Percentiles rank a stretch among this genome's conserved stretches.
Evolutionary conservation across 1,284 basidiomycete genomes (phyloP).

Genomic region (Cutaneotrichosporon dermatis): DNA sequence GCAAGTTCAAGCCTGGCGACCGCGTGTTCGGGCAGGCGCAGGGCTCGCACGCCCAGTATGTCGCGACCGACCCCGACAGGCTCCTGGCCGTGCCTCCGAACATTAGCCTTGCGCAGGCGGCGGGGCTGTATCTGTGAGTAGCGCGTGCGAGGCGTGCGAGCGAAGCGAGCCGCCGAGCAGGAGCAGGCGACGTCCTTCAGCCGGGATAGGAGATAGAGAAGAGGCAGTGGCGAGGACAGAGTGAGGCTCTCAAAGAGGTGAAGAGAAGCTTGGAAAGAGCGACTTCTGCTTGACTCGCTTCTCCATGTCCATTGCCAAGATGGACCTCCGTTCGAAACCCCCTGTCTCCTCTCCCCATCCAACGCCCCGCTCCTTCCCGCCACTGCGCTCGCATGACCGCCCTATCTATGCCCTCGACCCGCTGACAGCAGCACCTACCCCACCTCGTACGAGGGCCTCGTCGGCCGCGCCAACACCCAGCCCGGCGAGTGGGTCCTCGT

Average conservation of each 20-base stretch:
- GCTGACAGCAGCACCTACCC: constrained; percentile 14
- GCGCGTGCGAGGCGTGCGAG: too few species aligned
- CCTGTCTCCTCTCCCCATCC: too few species aligned
- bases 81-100: constrained; percentile 61
- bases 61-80: constrained; percentile 55
- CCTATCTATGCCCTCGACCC: background rate
- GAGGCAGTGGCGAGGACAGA: background rate
- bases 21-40: constrained; percentile 82
- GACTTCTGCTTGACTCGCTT: too few species aligned
- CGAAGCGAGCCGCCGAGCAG: too few species aligned
- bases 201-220: background rate
- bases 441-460: constrained; percentile 68
- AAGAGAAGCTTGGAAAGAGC: too few species aligned
- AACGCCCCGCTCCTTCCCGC: too few species aligned
- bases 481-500: constrained; percentile 82
- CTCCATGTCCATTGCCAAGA: too few species aligned
- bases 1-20: constrained; percentile 74
- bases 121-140: constrained; percentile 23
- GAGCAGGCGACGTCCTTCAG: too few species aligned
- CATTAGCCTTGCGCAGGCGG: constrained; percentile 64
- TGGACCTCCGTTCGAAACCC: too few species aligned
- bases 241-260: too few species aligned
- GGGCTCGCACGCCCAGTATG: constrained; percentile 69
- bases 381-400: background rate
- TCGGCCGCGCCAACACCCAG: constrained; percentile 73